Percentiles rank a stretch among this genome's conserved stretches.
phyloP scores from a whole-genome alignment of 2,329 filamentous ascomycete genomes.

The Talaromyces albobiverticillius region DNA sequence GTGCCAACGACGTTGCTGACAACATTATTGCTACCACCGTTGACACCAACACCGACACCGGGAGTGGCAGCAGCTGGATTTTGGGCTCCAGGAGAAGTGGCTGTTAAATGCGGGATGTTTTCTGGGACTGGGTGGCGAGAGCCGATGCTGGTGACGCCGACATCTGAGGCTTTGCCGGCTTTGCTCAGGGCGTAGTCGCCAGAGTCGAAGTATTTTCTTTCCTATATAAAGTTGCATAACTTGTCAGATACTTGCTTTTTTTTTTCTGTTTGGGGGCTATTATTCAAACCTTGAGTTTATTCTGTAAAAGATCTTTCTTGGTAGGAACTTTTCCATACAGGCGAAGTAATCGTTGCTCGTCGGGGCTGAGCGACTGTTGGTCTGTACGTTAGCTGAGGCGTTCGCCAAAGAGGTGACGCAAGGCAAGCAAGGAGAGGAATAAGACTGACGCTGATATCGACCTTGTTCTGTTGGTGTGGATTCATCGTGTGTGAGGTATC shows the following conservation, averaged over 20 bases:
- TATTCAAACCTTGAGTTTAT: slow-evolving; percentile 75
- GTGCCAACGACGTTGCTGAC: not conserved
- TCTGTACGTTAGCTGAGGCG: not conserved
- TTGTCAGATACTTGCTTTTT: not conserved
- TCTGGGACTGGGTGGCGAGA: slow-evolving; percentile 92
- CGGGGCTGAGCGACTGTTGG: slow-evolving; percentile 76
- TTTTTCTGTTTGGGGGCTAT: not conserved
- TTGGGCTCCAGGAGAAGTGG: slow-evolving; percentile 51
- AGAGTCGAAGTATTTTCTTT: slow-evolving; percentile 98
- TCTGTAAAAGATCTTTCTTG: slow-evolving; percentile 93
- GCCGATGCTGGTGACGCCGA: slow-evolving; percentile 89
- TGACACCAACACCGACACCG: slow-evolving; percentile 1
- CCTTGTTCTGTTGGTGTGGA: slow-evolving; percentile 96
- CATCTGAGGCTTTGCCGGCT: slow-evolving; percentile 91
- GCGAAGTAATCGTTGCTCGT: slow-evolving; percentile 94
- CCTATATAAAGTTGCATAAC: slow-evolving; percentile 45
- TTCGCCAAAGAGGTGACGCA: too few species aligned
- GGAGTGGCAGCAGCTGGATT: slow-evolving; percentile 25
- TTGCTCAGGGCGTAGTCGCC: slow-evolving; percentile 96
- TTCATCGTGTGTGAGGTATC: slow-evolving; percentile 64
- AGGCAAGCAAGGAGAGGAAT: too few species aligned
- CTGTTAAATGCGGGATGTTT: slow-evolving; percentile 87
- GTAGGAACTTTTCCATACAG: slow-evolving; percentile 97
- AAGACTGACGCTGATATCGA: slow-evolving; percentile 80
- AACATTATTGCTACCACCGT: not conserved